phyloP scores from a whole-genome alignment of 352 stramenopile species.

The Phytopythium delawarense region DNA sequence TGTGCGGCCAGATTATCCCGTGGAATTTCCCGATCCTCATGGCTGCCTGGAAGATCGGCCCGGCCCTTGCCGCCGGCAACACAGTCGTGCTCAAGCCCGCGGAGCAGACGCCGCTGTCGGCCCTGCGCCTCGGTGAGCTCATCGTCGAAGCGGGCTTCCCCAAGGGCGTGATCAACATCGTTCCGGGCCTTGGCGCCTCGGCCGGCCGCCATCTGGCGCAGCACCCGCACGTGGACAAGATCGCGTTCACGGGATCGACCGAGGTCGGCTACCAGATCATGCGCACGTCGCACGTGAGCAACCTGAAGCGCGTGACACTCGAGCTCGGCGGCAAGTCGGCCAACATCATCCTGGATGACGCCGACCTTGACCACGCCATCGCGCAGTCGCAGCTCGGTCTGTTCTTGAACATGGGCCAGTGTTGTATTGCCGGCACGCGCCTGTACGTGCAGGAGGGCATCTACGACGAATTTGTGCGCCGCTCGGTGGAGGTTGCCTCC shows the following conservation, averaged over 20 bases:
- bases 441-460: slow-evolving; percentile 86
- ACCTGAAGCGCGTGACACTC: slow-evolving; percentile 73
- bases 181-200: slow-evolving; percentile 44
- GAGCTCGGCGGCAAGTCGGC: slow-evolving; percentile 75
- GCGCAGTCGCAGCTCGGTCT: slow-evolving; percentile 47
- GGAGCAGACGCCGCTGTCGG: slow-evolving; percentile 91
- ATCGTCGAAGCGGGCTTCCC: slow-evolving; percentile 75
- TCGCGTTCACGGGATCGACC: slow-evolving; percentile 69
- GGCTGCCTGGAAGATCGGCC: slow-evolving; percentile 92
- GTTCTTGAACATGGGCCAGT: slow-evolving; percentile 87
- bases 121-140: slow-evolving; percentile 85
- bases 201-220: slow-evolving; percentile 32
- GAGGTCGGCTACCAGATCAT: slow-evolving; percentile 50
- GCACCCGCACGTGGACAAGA: slow-evolving; percentile 58
- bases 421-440: slow-evolving; percentile 73
- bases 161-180: slow-evolving; percentile 79
- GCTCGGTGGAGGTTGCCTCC: slow-evolving; percentile 42
- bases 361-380: slow-evolving; percentile 60
- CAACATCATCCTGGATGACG: slow-evolving; percentile 64
- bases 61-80: slow-evolving; percentile 90
- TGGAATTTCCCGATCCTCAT: slow-evolving; percentile 98
- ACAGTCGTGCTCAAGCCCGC: too few species aligned
- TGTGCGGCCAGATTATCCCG: slow-evolving; percentile 90
- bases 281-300: slow-evolving; percentile 36
- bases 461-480: slow-evolving; percentile 77